Percentiles rank a stretch among this genome's conserved stretches.
Evolutionary conservation across 202 grass and related monocot genomes (phyloP).

Genomic region (Schoenoplectus tabernaemontani): DNA sequence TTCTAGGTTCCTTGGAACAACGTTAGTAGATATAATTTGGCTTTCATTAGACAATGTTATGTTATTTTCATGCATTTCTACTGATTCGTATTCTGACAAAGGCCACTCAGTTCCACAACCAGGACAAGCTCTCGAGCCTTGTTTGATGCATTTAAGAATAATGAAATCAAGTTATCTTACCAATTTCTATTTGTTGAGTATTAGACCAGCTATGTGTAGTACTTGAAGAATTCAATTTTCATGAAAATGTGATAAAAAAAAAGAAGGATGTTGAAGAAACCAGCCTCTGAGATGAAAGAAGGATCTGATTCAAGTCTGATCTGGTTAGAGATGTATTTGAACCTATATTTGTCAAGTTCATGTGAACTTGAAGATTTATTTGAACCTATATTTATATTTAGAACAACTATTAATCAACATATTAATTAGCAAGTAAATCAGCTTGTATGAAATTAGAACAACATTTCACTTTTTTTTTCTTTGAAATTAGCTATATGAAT

Average conservation of each 20-base stretch:
- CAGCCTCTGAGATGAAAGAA: constrained; percentile 87
- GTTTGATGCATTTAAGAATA: neutral
- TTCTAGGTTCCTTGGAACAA: constrained; percentile 17
- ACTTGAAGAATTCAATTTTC: neutral
- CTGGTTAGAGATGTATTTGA: constrained; percentile 17
- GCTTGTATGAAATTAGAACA: too few relatives aligned
- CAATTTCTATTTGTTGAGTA: neutral
- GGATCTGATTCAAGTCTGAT: constrained; percentile 74
- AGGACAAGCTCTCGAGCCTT: constrained; percentile 61
- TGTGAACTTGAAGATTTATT: too few relatives aligned
- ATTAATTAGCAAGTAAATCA: too few relatives aligned
- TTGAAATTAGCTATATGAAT: too few relatives aligned
- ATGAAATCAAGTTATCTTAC: neutral
- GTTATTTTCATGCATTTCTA: constrained; percentile 16
- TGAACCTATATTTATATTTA: too few relatives aligned
- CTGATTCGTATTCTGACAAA: constrained; percentile 33
- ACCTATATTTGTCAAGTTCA: too few relatives aligned
- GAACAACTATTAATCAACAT: too few relatives aligned
- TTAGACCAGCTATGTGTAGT: neutral
- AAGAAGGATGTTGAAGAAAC: constrained; percentile 64
- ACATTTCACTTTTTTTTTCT: too few relatives aligned
- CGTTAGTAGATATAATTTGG: constrained; percentile 11
- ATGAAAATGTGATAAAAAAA: constrained; percentile 16
- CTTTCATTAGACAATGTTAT: constrained; percentile 26
- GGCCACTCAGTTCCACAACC: constrained; percentile 63